Conservation (phyloP, 2,329 filamentous ascomycete species). For the Chaetomiaceae sp. region DNA sequence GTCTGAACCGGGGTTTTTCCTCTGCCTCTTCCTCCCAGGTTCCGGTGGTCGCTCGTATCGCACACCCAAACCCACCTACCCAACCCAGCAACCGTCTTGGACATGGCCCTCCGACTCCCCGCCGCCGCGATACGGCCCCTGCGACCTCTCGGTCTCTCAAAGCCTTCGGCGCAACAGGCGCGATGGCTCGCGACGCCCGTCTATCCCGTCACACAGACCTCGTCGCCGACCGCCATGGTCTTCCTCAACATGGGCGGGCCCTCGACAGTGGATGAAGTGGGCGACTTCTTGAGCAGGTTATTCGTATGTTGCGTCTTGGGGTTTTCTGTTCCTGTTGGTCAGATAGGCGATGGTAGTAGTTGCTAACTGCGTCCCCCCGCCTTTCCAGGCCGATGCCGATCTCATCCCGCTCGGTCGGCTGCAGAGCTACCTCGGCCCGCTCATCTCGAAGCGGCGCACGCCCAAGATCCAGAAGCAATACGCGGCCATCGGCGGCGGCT, state of each 20-base stretch:
- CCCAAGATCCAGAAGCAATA: constrained; percentile 98
- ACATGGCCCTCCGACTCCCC: constrained; percentile 40
- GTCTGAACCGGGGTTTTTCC: not conserved
- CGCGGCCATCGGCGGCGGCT: constrained; percentile 91
- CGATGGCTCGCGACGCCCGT: constrained; percentile 53
- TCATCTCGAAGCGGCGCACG: constrained; percentile 81
- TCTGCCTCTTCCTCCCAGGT: not conserved
- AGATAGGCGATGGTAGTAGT: not conserved
- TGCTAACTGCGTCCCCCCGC: not conserved
- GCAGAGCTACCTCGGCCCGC: constrained; percentile 82
- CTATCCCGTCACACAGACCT: constrained; percentile 77
- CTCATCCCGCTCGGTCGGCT: constrained; percentile 91
- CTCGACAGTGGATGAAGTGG: constrained; percentile 80
- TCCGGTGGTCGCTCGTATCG: no score
- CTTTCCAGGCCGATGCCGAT: constrained; percentile 76
- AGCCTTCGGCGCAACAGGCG: constrained; percentile 32
- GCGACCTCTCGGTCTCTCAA: constrained; percentile 30
- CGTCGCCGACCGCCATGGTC: constrained; percentile 87
- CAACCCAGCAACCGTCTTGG: not conserved
- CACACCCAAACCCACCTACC: no score
- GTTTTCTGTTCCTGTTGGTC: no score
- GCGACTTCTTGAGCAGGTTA: constrained; percentile 80
- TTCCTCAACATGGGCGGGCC: constrained; percentile 99
- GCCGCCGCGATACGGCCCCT: constrained; percentile 19
- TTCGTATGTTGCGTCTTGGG: constrained; percentile 61